Conservation (phyloP, 441 rosid genomes). For the Adansonia madagascariensis region DNA sequence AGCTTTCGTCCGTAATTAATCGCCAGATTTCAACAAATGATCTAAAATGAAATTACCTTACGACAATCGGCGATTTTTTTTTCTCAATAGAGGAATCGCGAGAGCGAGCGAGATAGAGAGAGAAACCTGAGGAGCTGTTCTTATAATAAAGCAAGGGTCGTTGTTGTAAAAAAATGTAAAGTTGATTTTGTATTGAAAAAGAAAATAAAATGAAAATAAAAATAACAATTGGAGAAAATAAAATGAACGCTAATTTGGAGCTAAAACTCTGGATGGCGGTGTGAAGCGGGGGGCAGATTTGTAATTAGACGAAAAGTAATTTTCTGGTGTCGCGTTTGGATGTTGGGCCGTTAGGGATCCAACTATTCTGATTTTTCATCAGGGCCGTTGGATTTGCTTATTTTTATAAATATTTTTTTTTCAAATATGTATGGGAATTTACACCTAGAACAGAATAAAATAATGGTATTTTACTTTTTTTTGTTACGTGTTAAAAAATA, state of each 20-base stretch:
- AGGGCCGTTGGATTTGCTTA: constrained; percentile 38
- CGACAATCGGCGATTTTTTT: constrained; percentile 24
- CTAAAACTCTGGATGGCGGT: neutral
- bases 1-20: constrained; percentile 15
- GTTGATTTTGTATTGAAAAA: constrained; percentile 22
- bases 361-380: neutral
- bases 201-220: neutral
- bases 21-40: constrained; percentile 9
- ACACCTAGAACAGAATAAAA: neutral
- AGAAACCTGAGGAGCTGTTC: constrained; percentile 11
- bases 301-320: constrained; percentile 30
- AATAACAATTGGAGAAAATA: neutral
- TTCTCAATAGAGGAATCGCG: constrained; percentile 12
- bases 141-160: constrained; percentile 13
- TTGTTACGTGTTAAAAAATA: neutral
- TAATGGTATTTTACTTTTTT: neutral
- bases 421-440: neutral
- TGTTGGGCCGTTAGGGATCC: constrained; percentile 9
- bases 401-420: neutral
- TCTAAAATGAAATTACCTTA: constrained; percentile 17
- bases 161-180: constrained; percentile 17
- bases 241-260: constrained; percentile 19
- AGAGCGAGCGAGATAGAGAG: constrained; percentile 12
- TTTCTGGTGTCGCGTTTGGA: constrained; percentile 1
- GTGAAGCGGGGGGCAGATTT: constrained; percentile 33